These are phyloP conservation scores for Fraxinus sp. DNA, from an alignment of 305 asterid species.

Conservation along the genomic window DNA sequence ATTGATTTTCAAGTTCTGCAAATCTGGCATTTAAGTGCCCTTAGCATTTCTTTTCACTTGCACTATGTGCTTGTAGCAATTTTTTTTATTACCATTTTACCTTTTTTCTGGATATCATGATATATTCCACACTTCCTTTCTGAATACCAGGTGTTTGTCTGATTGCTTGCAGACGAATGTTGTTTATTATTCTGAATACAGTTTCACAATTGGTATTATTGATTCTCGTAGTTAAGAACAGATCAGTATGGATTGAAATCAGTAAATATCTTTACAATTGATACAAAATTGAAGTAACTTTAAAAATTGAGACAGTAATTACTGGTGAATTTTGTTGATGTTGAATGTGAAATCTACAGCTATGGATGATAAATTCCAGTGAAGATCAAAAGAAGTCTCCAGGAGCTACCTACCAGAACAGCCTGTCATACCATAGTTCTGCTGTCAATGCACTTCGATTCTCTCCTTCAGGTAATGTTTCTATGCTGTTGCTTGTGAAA, in stretches of 20 bases:
- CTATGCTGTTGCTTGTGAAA: background rate
- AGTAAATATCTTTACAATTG: background rate
- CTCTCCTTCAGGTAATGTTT: slow-evolving; percentile 73
- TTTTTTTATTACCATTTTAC: background rate
- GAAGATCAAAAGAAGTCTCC: slow-evolving; percentile 61
- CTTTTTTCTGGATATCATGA: background rate
- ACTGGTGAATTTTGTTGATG: slow-evolving; percentile 8
- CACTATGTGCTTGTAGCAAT: background rate
- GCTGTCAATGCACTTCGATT: slow-evolving; percentile 91
- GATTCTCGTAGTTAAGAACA: background rate
- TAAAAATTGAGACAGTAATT: background rate
- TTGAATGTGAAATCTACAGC: slow-evolving; percentile 44
- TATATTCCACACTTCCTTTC: background rate
- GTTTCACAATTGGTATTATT: background rate
- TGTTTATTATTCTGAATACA: background rate
- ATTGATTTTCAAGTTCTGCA: background rate
- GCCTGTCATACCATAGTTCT: slow-evolving; percentile 76
- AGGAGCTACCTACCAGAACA: slow-evolving; percentile 66
- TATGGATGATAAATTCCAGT: slow-evolving; percentile 61
- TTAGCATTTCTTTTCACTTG: background rate
- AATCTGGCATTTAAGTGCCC: background rate
- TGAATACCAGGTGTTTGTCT: background rate
- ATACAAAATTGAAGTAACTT: slow-evolving; percentile 5
- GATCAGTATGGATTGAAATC: background rate
- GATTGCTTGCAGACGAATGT: background rate